Conservation (phyloP, 163 green algal species). For the Scenedesmus sp. region DNA sequence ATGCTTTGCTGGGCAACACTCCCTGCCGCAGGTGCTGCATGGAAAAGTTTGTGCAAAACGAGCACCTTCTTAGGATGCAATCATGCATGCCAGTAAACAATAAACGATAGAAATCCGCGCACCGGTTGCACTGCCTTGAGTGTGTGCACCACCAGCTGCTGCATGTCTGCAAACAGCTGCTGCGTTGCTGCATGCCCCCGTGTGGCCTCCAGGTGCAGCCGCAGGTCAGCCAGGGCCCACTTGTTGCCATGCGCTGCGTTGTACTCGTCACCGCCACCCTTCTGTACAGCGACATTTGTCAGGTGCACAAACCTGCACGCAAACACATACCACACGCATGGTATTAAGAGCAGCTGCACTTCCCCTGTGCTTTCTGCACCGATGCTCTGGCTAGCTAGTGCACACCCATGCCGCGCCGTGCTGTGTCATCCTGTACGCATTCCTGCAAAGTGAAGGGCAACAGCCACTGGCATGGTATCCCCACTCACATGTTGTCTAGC, state of each 20-base stretch:
- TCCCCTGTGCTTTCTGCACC: too few species aligned
- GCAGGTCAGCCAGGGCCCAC: slow-evolving; percentile 73
- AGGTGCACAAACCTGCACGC: slow-evolving; percentile 78
- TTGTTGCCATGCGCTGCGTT: slow-evolving; percentile 83
- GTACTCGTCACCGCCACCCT: slow-evolving; percentile 76
- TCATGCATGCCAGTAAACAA: background rate
- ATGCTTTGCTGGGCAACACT: background rate
- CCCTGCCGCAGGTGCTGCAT: too few species aligned
- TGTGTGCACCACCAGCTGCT: slow-evolving; percentile 63
- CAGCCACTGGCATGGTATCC: background rate
- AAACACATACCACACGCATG: background rate
- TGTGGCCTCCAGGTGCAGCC: slow-evolving; percentile 74
- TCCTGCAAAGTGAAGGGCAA: background rate
- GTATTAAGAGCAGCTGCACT: too few species aligned
- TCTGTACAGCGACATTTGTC: slow-evolving; percentile 89
- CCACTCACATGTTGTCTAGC: slow-evolving; percentile 70
- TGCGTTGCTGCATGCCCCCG: slow-evolving; percentile 60
- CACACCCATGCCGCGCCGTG: background rate
- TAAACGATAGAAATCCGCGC: slow-evolving; percentile 50
- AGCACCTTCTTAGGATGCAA: background rate
- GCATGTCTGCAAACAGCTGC: slow-evolving; percentile 69
- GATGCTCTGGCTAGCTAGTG: background rate
- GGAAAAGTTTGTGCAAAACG: too few species aligned
- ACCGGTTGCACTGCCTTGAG: slow-evolving; percentile 73
- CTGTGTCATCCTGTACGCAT: background rate